Base-by-base conservation (phyloP, 1,139 yeast species). In the Hansenula sp. region DNA sequence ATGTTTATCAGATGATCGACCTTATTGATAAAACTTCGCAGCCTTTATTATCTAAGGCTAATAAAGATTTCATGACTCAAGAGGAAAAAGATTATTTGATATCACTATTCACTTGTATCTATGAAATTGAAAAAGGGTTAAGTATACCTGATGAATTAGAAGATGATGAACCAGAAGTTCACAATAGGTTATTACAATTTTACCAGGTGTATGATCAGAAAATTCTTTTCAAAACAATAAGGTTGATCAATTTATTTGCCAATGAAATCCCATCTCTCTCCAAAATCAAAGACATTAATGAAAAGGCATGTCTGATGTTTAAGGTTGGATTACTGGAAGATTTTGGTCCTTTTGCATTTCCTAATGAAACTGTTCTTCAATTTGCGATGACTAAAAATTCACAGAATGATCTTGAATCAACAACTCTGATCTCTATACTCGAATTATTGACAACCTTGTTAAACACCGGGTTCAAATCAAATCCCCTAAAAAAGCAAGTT, bases 61-160 rank as follows among this genome's bases (percentile, higher is more conserved):
- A 47, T 19, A 48, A 52, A 27, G 42, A 45, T 5, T 47, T 32
- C 1, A 11, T 49, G 6, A 27, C 34, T 8, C 49, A 42, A 13
- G 44, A 42, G 3, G 48, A 55, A 25, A 47, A 58, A 11, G 58
- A 55, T 7, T 80, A 81, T 49, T 57, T 75, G 4, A 52, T 70
- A 5, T 80, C 89, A 31, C 62, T 87, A 38, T 64, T 86, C 28
- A 66, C 76, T 10, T 85, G 90, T 58, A 62, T 88, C 0, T 72
- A 72, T 18, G 87, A 84, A 45, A 65, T 87, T 13, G 93, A 90
- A 0, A 82, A 79, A 46, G 89, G 91, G 0, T 65, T 84, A 52
- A 72, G 74, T 39, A 60, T 77, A 5, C 81, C 86, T 0, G 85
- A 77, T 36, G 88, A 81, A 24, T 55, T 66, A 9, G 46, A 48